Conservation (phyloP, 73 alveolate genomes). For the Tetrahymena borealis region DNA sequence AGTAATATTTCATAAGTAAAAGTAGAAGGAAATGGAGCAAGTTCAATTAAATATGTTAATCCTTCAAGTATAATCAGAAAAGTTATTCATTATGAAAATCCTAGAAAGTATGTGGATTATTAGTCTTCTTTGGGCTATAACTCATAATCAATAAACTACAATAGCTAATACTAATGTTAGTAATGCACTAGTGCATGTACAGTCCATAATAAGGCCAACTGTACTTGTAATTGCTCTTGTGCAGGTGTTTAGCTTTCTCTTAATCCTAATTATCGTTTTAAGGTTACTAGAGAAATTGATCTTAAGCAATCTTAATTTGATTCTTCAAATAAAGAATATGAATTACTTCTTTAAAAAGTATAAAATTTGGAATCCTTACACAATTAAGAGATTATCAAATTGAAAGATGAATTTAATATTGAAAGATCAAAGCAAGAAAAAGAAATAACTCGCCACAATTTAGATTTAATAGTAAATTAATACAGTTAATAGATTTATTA, state of each 20-base stretch:
- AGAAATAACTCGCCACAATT: not conserved
- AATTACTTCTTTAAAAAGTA: not conserved
- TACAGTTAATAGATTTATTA: not conserved
- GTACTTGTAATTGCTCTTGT: not conserved
- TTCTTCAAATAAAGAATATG: not conserved
- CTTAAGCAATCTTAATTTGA: not conserved
- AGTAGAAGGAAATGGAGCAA: not conserved
- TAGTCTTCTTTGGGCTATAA: not conserved
- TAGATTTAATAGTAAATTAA: not conserved
- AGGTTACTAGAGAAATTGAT: not conserved
- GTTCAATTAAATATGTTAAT: not conserved
- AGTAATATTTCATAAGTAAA: not conserved
- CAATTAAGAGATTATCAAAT: not conserved
- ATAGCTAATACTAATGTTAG: not conserved
- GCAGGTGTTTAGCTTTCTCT: not conserved
- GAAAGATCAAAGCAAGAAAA: not conserved
- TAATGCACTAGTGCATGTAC: not conserved
- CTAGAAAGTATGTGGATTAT: not conserved
- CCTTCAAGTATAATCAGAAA: not conserved
- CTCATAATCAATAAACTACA: not conserved
- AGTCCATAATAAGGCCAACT: too few relatives aligned
- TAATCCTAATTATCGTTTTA: not conserved
- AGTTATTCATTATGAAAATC: not conserved
- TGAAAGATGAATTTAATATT: not conserved
- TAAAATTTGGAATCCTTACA: not conserved